These are phyloP conservation scores for Phytophthora uliginosa DNA, from an alignment of 352 stramenopile species.

Conservation along the genomic window DNA sequence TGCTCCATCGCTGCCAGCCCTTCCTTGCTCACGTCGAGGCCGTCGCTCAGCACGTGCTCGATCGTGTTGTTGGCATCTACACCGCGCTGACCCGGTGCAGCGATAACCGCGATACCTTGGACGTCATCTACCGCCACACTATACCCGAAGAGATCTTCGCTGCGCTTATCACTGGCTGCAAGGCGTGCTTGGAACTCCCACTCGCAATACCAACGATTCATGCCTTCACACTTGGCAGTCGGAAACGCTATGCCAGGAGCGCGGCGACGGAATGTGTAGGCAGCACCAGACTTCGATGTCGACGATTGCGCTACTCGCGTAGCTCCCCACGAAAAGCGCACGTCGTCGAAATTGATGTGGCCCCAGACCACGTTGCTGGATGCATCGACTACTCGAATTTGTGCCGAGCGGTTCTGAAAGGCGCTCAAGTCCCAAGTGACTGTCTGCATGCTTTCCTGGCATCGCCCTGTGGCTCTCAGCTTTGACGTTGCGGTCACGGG, in stretches of 20 bases:
- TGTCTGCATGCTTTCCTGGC: conserved; percentile 90
- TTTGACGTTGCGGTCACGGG: conserved; percentile 59
- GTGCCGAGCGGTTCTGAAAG: conserved; percentile 85
- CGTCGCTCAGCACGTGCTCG: conserved; percentile 40
- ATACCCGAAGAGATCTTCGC: conserved; percentile 87
- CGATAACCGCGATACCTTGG: conserved; percentile 84
- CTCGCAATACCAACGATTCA: conserved; percentile 75
- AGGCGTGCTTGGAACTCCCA: conserved; percentile 93
- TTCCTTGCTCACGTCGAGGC: conserved; percentile 30
- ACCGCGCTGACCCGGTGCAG: conserved; percentile 74
- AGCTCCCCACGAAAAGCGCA: conserved; percentile 93
- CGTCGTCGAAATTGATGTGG: conserved; percentile 98
- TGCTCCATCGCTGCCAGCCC: conserved; percentile 42
- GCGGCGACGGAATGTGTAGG: conserved; percentile 85
- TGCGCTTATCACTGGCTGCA: conserved; percentile 91
- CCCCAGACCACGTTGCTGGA: conserved; percentile 90
- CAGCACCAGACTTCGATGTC: conserved; percentile 75
- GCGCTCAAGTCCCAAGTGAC: conserved; percentile 91
- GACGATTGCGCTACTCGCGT: conserved; percentile 63
- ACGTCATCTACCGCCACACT: conserved; percentile 89
- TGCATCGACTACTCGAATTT: conserved; percentile 96
- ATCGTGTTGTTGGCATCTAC: conserved; percentile 90
- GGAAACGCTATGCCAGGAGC: conserved; percentile 47
- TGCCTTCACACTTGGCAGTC: conserved; percentile 59
- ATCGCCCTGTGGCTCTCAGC: conserved; percentile 90